These are phyloP conservation scores for Wickerhamiella australiensis DNA, from an alignment of 805 yeast genomes.

Conservation along the genomic window DNA sequence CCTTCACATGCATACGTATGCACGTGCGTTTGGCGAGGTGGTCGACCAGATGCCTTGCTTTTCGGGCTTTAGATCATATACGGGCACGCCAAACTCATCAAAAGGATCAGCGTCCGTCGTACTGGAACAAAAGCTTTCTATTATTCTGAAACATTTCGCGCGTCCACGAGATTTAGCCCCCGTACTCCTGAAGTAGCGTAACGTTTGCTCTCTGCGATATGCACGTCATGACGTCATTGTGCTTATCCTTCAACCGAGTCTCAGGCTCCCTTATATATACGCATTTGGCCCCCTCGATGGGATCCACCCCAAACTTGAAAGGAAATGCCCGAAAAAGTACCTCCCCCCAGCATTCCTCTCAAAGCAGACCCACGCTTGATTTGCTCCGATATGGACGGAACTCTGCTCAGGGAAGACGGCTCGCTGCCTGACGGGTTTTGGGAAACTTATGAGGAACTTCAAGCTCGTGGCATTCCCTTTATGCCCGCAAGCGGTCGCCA, in stretches of 20 bases:
- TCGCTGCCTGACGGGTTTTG: slow-evolving; percentile 8
- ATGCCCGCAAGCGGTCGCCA: slow-evolving; percentile 11
- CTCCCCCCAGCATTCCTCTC: slow-evolving; percentile 4
- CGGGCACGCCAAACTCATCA: too few species aligned
- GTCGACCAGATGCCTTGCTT: not conserved
- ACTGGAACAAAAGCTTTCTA: not conserved
- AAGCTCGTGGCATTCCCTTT: slow-evolving; percentile 9
- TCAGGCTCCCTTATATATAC: not conserved
- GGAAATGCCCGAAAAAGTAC: not conserved
- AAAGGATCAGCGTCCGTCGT: too few species aligned
- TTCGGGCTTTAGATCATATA: too few species aligned
- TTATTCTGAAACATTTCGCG: not conserved
- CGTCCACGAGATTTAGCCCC: not conserved
- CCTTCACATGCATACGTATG: not conserved
- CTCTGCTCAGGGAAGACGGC: slow-evolving; percentile 4
- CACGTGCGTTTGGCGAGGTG: not conserved
- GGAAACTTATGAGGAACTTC: slow-evolving; percentile 10
- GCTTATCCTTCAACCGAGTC: not conserved
- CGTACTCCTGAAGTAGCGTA: not conserved
- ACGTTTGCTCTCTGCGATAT: not conserved
- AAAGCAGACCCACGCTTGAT: slow-evolving; percentile 6
- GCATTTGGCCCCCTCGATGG: too few species aligned
- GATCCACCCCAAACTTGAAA: not conserved
- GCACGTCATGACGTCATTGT: slow-evolving; percentile 1
- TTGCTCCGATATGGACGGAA: slow-evolving; percentile 11